A percentile compares a stretch with the other conserved stretches of the same genome.
These are phyloP conservation scores for Beta lomatogona DNA, from an alignment of 179 eudicot genomes.

Conservation along the genomic window DNA sequence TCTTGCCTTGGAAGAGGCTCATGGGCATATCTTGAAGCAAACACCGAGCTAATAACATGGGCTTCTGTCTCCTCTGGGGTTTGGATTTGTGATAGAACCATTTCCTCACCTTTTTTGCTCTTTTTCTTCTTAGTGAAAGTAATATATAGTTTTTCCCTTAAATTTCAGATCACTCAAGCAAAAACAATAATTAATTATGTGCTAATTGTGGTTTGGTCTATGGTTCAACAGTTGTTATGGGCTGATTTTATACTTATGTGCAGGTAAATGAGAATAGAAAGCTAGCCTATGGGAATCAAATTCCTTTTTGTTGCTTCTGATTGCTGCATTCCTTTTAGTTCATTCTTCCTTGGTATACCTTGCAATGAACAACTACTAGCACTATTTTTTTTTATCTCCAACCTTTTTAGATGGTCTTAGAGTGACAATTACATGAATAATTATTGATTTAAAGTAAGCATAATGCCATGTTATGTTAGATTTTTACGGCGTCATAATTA, in stretches of 20 bases:
- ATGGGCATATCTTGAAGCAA: conserved; percentile 45
- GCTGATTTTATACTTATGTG: conserved; percentile 12
- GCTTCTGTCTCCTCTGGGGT: conserved; percentile 33
- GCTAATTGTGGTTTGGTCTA: background rate
- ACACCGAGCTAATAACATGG: conserved; percentile 29
- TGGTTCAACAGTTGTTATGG: conserved; percentile 15
- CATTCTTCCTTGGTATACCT: conserved; percentile 31
- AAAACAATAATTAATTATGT: background rate
- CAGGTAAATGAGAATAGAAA: background rate
- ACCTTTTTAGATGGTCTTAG: too few species aligned
- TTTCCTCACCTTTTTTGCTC: too few species aligned
- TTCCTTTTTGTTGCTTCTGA: conserved; percentile 25
- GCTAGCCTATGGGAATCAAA: conserved; percentile 6
- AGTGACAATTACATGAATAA: too few species aligned
- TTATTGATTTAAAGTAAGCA: too few species aligned
- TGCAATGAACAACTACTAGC: conserved; percentile 25
- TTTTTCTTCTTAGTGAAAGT: too few species aligned
- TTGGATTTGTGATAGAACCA: conserved; percentile 33
- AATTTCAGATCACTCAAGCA: too few species aligned
- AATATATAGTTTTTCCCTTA: too few species aligned
- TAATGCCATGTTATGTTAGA: too few species aligned
- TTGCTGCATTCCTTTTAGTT: too few species aligned
- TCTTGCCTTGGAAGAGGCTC: conserved; percentile 41
- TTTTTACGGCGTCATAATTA: too few species aligned
- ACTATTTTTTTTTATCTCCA: background rate